phyloP scores from a whole-genome alignment of 1,284 basidiomycete species.

The Pseudozyma flocculosa region DNA sequence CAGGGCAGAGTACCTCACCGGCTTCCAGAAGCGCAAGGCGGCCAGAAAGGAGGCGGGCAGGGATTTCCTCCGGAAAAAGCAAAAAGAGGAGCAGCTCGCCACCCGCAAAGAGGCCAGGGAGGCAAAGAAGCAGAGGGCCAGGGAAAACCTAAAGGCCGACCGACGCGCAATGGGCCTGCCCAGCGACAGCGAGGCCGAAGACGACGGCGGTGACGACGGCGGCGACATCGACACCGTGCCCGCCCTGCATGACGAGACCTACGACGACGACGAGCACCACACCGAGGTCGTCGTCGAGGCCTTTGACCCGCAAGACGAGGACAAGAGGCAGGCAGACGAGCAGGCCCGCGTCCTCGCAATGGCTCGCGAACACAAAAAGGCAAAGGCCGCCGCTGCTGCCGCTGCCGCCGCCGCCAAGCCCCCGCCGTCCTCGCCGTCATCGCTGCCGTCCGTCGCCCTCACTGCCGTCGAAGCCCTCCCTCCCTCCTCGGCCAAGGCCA shows the following conservation, averaged over 20 bases:
- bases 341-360: not conserved
- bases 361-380: conserved; percentile 8
- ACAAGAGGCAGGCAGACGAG: not conserved
- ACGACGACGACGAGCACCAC: conserved; percentile 36
- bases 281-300: conserved; percentile 36
- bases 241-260: conserved; percentile 15
- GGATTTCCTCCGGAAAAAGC: conserved; percentile 37
- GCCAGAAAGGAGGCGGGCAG: conserved; percentile 49
- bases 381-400: conserved; percentile 5
- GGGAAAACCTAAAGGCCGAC: conserved; percentile 49
- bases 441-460: too few relatives aligned
- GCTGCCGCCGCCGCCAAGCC: not conserved
- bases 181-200: conserved; percentile 39
- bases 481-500: conserved; percentile 42
- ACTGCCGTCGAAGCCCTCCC: conserved; percentile 32
- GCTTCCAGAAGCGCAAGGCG: conserved; percentile 55
- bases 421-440: too few relatives aligned
- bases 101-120: conserved; percentile 29
- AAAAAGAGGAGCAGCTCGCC: conserved; percentile 34
- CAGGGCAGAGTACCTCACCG: conserved; percentile 51
- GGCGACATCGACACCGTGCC: conserved; percentile 14
- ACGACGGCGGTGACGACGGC: conserved; percentile 11
- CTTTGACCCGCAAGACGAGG: conserved; percentile 37
- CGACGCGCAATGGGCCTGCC: conserved; percentile 37
- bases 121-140: conserved; percentile 42